Conservation (phyloP, 495 filamentous ascomycete genomes). For the Penicillium cosmopolitanum region DNA sequence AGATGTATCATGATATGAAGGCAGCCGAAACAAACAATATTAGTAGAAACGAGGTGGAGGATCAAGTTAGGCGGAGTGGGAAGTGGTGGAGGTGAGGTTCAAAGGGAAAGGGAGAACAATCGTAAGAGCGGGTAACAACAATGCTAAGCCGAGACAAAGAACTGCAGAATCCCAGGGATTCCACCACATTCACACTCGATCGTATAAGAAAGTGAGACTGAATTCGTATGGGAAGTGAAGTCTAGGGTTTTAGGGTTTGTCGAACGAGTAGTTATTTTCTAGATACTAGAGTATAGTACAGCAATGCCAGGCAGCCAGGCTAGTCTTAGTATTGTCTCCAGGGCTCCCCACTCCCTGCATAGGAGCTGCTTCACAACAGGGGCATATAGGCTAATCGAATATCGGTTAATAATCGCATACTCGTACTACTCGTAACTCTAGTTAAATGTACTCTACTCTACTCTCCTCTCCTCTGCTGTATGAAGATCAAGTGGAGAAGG, state of each 20-base stretch:
- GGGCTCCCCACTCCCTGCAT: too few relatives aligned
- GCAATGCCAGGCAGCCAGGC: too few relatives aligned
- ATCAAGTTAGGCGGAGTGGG: not conserved
- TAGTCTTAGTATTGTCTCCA: too few relatives aligned
- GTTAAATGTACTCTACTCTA: too few relatives aligned
- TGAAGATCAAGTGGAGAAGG: not conserved
- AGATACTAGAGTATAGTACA: too few relatives aligned
- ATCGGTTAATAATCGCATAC: too few relatives aligned
- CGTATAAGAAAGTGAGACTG: not conserved
- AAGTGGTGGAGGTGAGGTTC: not conserved
- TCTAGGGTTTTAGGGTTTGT: too few relatives aligned
- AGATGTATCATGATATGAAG: slow-evolving; percentile 19
- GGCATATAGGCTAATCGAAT: too few relatives aligned
- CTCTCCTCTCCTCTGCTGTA: not conserved
- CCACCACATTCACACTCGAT: not conserved
- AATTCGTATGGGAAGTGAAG: too few relatives aligned
- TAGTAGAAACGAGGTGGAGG: not conserved
- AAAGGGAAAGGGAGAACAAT: not conserved
- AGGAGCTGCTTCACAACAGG: too few relatives aligned
- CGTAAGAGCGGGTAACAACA: slow-evolving; percentile 16
- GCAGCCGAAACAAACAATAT: slow-evolving; percentile 36
- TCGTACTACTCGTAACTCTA: too few relatives aligned
- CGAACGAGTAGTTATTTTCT: too few relatives aligned
- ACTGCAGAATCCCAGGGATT: not conserved
- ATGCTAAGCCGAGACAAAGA: slow-evolving; percentile 20